Percentiles rank a stretch among this genome's conserved stretches.
Conservation (phyloP, 768 basidiomycete genomes). For the Suillus occidentalis region DNA sequence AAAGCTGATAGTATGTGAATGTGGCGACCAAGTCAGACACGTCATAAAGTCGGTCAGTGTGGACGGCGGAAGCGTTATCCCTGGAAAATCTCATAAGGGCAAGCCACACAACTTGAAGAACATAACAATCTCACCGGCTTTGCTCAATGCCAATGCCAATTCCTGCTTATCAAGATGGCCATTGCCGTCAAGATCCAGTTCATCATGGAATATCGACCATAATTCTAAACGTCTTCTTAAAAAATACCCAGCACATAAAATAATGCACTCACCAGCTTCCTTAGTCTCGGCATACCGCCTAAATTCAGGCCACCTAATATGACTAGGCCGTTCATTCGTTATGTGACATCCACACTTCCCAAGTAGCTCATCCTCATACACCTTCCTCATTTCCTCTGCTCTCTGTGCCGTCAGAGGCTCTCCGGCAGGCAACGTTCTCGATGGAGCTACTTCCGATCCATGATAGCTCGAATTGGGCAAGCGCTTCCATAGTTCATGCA, state of each 20-base stretch:
- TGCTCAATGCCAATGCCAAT: conserved; percentile 58
- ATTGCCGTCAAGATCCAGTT: conserved; percentile 88
- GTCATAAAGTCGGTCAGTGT: conserved; percentile 83
- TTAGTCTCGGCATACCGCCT: conserved; percentile 75
- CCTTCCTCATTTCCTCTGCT: conserved; percentile 61
- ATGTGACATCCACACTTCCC: conserved; percentile 49
- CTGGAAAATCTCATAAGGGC: conserved; percentile 39
- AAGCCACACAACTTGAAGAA: conserved; percentile 11
- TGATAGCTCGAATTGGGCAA: conserved; percentile 40
- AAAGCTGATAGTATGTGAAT: conserved; percentile 73
- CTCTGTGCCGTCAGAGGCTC: conserved; percentile 45
- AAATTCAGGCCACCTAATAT: conserved; percentile 72
- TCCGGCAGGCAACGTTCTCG: conserved; percentile 15
- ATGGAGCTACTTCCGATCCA: conserved; percentile 24
- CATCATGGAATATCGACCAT: conserved; percentile 89
- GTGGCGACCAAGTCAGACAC: conserved; percentile 69
- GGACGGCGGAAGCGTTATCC: conserved; percentile 65
- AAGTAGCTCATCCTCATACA: conserved; percentile 80
- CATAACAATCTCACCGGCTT: conserved; percentile 58
- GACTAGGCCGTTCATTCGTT: conserved; percentile 40
- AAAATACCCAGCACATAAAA: conserved; percentile 14
- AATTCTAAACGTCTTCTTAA: conserved; percentile 54
- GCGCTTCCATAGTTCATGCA: conserved; percentile 64
- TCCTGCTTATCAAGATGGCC: conserved; percentile 74
- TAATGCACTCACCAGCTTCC: conserved; percentile 64